These are phyloP conservation scores for Daucus carota DNA, from an alignment of 129 eudicot species.

Conservation along the genomic window DH1_v3.0 NC_030388.2:29931501-29932000, in stretches of 20 bases:
- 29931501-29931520: neutral
- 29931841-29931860: conserved; percentile 95
- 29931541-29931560: neutral
- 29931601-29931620: neutral
- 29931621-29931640: neutral
- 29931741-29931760: neutral
- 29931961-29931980: neutral
- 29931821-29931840: conserved; percentile 61
- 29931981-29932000: neutral
- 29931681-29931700: neutral
- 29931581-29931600: neutral
- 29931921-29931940: neutral
- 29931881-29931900: neutral
- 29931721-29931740: neutral
- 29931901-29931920: no score
- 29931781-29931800: conserved; percentile 89
- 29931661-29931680: neutral
- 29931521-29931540: neutral
- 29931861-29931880: conserved; percentile 21
- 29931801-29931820: conserved; percentile 92
- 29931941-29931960: neutral
- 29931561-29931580: neutral
- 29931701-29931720: neutral
- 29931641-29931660: neutral
- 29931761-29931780: conserved; percentile 12